Percentiles rank a stretch among this genome's conserved stretches.
phyloP scores from a whole-genome alignment of 768 basidiomycete species.

The Rhodosporidiobolus sp. region DNA sequence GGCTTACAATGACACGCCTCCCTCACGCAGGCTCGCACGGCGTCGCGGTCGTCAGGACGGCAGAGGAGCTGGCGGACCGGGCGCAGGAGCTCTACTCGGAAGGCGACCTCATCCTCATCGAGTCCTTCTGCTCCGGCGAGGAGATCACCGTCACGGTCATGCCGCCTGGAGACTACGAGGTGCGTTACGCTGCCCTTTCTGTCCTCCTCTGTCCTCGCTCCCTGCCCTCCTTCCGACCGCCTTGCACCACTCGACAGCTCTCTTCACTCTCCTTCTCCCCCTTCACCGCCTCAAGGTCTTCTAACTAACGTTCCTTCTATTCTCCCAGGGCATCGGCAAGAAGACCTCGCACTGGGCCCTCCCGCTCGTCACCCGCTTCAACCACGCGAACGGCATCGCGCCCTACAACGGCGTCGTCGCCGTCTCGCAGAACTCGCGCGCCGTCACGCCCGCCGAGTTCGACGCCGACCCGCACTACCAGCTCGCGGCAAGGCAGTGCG shows the following conservation, averaged over 20 bases:
- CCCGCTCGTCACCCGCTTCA: conserved; percentile 44
- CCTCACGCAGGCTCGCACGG: conserved; percentile 45
- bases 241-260: too few relatives aligned
- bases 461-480: conserved; percentile 37
- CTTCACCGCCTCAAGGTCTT: too few relatives aligned
- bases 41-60: conserved; percentile 37
- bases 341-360: conserved; percentile 43
- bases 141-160: conserved; percentile 47
- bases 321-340: conserved; percentile 34
- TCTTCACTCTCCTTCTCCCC: too few relatives aligned
- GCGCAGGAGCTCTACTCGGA: conserved; percentile 31
- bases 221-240: too few relatives aligned
- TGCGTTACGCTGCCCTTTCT: conserved; percentile 11
- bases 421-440: conserved; percentile 44
- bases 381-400: conserved; percentile 44
- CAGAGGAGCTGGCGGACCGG: conserved; percentile 29
- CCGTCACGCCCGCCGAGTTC: conserved; percentile 34
- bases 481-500: conserved; percentile 19
- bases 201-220: background rate
- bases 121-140: conserved; percentile 42
- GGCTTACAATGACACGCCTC: too few relatives aligned
- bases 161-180: conserved; percentile 45
- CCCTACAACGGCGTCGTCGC: conserved; percentile 46
- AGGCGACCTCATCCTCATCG: conserved; percentile 41
- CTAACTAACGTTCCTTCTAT: too few relatives aligned